Evolutionary conservation across 2,329 filamentous ascomycete genomes (phyloP), one percentile per base, ranked within the genome.

Genomic region (Exophiala sp.): DNA sequence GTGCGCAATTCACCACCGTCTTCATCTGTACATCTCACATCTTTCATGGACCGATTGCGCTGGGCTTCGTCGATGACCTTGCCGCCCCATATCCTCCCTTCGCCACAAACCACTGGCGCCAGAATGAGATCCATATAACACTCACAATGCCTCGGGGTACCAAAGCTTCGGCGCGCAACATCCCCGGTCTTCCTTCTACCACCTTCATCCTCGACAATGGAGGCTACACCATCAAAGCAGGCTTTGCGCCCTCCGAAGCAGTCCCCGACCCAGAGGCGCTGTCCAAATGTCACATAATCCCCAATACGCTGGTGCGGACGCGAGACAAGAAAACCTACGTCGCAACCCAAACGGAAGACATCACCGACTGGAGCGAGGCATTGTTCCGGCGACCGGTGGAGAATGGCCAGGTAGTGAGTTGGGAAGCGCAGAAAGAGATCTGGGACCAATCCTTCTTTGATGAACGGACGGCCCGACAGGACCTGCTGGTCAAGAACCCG

Each of bases 141-240:
- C 3, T n/a, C 44, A 50, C 21, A 5, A 56, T 56, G 53, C 57
- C 47, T 18, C 54, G 52, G 39, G 56, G 67, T 40, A 62, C 68
- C 32, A 83, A 80, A 65, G 70, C 75, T 43, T 80, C 80, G 46
- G 65, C 73, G 13, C 66, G 73, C 4, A 70, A 72, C 39, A 70
- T 60, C 8, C 64, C 78, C 2, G 64, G 74, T 19, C 70, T 79
- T 6, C 82, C 83, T 0, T 65, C 74, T 1, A 79, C 73, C 51
- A 95, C 90, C 0, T 82, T 98, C 46, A 78, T 98, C 39, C 76
- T 98, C 63, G 93, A 98, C 72, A 96, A 97, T 72, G 93, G 93
- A 65, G 90, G 85, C 37, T 85, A 87, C 69, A 90, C 83, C 5
- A 79, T 98, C 67, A 98, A 98, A 72, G 89, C 90, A 13, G 93